Base-by-base conservation (phyloP, 495 filamentous ascomycete species). In the Hypoxylon fragiforme region DNA sequence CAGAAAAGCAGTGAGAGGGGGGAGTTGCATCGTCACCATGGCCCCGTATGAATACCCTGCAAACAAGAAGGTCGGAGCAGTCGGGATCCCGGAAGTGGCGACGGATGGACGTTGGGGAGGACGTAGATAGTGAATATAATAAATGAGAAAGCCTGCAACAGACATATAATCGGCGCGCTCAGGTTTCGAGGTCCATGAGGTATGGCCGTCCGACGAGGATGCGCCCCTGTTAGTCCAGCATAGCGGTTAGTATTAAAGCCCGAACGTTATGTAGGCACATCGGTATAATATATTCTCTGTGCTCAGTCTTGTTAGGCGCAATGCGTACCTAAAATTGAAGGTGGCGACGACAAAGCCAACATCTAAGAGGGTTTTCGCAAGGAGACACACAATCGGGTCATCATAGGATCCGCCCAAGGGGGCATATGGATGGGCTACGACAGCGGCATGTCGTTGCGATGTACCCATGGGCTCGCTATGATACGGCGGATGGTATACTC, bases 11-110 rank as follows among this genome's bases (percentile, higher is more conserved):
- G 75, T 65, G 18, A 86, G 69, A 8, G 76, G 65, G 2, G 91
- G 91, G 3, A 92, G 81, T 56, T 85, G 82, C 3, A 79, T 82
- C 8, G 89, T 82, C 34, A 97, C 82, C 52, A 96, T 75, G 3
- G 90, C 86, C 28, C 94, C 94, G 64, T 96, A 97, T 0, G 92
- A 97, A 68, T 97, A 97, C 32, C 94, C 94, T 1, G 80, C 87
- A 3, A 95, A 65, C 1, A 96, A 64, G 3, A 91, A 48, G 14
- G 34, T 54, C 8, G 44, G 54, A 36, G 31, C 14, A 13, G 26
- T 40, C 28, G 13, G 22, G 35, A 16, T 19, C 0, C 43, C 13
- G 13, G 19, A 14, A 44, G 19, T 12, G 38, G 32, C 14, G 46
- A 12, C 11, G 21, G 19, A 21, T 30, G 16, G 16, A 19, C 31